Conservation (phyloP, 176 grass and related monocot species). For the Phoenix dactylifera region DNA sequence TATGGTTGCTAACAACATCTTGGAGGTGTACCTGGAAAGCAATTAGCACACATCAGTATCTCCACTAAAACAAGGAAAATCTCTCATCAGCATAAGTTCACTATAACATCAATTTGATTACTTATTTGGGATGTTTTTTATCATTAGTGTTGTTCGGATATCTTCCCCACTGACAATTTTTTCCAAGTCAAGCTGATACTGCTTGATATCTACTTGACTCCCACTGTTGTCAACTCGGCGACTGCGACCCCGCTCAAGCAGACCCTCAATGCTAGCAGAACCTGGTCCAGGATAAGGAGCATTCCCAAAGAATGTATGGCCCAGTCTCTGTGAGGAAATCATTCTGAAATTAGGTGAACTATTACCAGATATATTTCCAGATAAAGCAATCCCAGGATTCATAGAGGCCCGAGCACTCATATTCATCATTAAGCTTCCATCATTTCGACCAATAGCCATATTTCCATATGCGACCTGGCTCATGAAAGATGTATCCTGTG, state of each 20-base stretch:
- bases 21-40: conserved; percentile 74
- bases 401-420: conserved; percentile 31
- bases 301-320: conserved; percentile 44
- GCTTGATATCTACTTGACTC: conserved; percentile 64
- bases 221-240: conserved; percentile 35
- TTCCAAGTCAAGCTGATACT: conserved; percentile 91
- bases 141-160: conserved; percentile 84
- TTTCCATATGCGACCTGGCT: conserved; percentile 50
- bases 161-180: conserved; percentile 76
- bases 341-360: conserved; percentile 58
- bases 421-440: conserved; percentile 41
- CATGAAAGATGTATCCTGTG: conserved; percentile 50
- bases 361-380: conserved; percentile 39
- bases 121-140: conserved; percentile 98
- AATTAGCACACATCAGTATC: background rate
- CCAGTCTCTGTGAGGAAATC: conserved; percentile 42
- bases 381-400: conserved; percentile 40
- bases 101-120: conserved; percentile 7
- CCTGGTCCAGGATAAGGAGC: conserved; percentile 40
- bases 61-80: no score
- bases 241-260: conserved; percentile 38
- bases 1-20: conserved; percentile 90
- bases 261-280: conserved; percentile 42
- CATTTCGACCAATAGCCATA: conserved; percentile 33
- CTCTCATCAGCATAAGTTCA: no score